A percentile compares a stretch with the other conserved stretches of the same genome.
Conservation (phyloP, 768 basidiomycete genomes). For the Trametes villosa region DNA sequence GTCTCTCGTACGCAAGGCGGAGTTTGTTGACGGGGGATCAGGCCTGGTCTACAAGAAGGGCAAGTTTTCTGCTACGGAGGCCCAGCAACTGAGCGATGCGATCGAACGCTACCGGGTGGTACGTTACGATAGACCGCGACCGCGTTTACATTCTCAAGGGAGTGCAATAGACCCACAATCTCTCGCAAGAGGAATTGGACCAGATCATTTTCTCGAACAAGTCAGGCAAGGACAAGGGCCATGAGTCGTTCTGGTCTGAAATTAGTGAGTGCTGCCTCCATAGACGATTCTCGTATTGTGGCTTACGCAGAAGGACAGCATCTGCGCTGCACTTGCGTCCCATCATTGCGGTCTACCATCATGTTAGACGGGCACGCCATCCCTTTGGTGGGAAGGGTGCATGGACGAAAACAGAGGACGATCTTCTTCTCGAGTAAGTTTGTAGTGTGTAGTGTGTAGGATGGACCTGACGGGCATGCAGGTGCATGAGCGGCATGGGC, state of each 20-base stretch:
- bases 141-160: not conserved
- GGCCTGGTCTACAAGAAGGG: conserved; percentile 89
- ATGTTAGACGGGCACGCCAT: conserved; percentile 71
- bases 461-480: conserved; percentile 31
- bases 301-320: conserved; percentile 47
- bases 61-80: conserved; percentile 82
- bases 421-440: conserved; percentile 60
- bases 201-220: conserved; percentile 72
- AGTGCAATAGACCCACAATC: conserved; percentile 47
- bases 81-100: conserved; percentile 63
- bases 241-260: conserved; percentile 79
- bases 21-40: conserved; percentile 32
- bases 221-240: conserved; percentile 59
- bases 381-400: conserved; percentile 71
- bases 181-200: conserved; percentile 58
- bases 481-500: conserved; percentile 71
- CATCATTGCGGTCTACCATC: conserved; percentile 83
- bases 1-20: not conserved
- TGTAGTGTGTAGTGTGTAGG: not conserved
- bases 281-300: not conserved
- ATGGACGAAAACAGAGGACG: conserved; percentile 73
- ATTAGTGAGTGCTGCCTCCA: conserved; percentile 58
- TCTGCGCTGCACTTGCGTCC: conserved; percentile 73
- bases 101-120: conserved; percentile 67
- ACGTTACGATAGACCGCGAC: conserved; percentile 29